Base-by-base conservation (phyloP, 2,329 filamentous ascomycete species). In the Lomentospora prolificans region DNA sequence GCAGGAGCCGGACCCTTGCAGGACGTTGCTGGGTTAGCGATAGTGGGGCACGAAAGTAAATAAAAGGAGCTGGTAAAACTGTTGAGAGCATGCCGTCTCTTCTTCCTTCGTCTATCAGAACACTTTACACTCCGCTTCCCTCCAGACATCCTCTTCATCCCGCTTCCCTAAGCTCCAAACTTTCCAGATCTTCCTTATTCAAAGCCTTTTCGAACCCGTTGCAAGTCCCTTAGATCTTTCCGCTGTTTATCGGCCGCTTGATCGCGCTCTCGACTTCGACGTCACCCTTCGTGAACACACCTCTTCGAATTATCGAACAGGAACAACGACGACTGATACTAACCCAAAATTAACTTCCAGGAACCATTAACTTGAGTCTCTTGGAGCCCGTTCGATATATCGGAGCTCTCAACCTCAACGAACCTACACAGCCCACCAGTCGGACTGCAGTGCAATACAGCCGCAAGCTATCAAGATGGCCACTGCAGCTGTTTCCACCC, bases 401-500 rank as follows among this genome's bases (percentile, higher is more conserved):
- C 66, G 66, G 66, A 70, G 67, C 66, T 69, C 66, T 65, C 62
- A 64, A 61, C 63, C 65, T 66, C 62, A 59, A 60, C 69, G 75
- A 68, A 67, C 65, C 57, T 60, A 68, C 65, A 66, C 19, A 14
- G 19, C 30, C 24, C 44, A 41, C 9, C 27, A 10, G 46, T 36
- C 55, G 27, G 31, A 44, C 19, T 50, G 30, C 41, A 52, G 44
- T 41, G 36, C 51, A 61, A 44, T 62, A 55, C 52, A 65, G 14
- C 36, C 7, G n/a, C 62, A 61, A 57, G 65, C 63, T 66, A 65
- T 69, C 72, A 80, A 65, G 70, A 97, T 97, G 92, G 90, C 92
- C 70, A 87, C 75, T 58, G 71, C 86, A 71, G 75, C 81, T 68
- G 84, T 96, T 72, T 88, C 90, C 66, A 97, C 94, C 59, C 94